These are phyloP conservation scores for Clohesyomyces aquaticus DNA, from an alignment of 495 filamentous ascomycete species.

Conservation along the genomic window DNA sequence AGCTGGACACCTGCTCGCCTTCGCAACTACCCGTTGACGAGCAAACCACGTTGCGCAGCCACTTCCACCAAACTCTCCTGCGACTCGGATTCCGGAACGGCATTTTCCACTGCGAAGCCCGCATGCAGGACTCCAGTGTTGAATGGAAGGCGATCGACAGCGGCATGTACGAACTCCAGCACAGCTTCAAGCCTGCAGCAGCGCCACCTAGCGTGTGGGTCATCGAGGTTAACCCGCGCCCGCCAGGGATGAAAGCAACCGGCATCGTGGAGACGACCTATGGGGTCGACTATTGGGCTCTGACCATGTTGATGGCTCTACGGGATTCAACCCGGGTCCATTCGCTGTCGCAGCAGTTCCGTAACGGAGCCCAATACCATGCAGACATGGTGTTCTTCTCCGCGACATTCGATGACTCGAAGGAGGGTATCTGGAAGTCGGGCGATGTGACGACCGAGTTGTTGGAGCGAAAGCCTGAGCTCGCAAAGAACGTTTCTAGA, in stretches of 20 bases:
- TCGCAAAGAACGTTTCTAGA: conserved; percentile 38
- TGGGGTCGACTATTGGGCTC: conserved; percentile 49
- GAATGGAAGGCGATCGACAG: conserved; percentile 30
- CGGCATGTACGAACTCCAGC: conserved; percentile 15
- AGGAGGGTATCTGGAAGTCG: conserved; percentile 47
- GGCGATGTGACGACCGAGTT: conserved; percentile 49
- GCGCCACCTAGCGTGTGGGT: conserved; percentile 40
- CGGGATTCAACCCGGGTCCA: conserved; percentile 40
- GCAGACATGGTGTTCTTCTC: conserved; percentile 23
- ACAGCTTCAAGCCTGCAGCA: background rate
- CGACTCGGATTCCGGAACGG: conserved; percentile 45
- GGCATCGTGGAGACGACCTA: conserved; percentile 43
- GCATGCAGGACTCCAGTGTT: conserved; percentile 44
- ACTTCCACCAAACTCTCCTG: conserved; percentile 3
- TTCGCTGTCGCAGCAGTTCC: conserved; percentile 40
- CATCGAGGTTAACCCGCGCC: conserved; percentile 50
- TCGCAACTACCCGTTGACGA: background rate
- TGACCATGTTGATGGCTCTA: conserved; percentile 28
- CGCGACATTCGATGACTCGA: conserved; percentile 26
- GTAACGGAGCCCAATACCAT: conserved; percentile 38
- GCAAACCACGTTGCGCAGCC: background rate
- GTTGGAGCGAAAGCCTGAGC: conserved; percentile 42
- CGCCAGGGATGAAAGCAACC: conserved; percentile 44
- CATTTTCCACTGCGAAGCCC: conserved; percentile 48
- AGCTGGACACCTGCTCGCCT: background rate